Base-by-base conservation (phyloP, 1,139 yeast genomes). In the Taphrina flavorubra region DNA sequence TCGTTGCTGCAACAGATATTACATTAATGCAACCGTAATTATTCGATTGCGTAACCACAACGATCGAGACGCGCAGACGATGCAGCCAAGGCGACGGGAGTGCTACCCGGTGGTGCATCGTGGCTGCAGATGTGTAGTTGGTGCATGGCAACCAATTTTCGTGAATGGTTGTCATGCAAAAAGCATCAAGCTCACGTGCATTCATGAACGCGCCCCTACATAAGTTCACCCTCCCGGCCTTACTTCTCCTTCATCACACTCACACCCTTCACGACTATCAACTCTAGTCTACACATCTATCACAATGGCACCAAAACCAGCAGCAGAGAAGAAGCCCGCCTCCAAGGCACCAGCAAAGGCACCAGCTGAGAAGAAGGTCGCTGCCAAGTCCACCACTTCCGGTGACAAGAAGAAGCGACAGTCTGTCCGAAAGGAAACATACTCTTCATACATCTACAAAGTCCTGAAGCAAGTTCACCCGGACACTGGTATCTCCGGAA, bases 401-500 rank as follows among this genome's bases (percentile, higher is more conserved):
- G 86, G 90, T 72, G 95, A 87, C 77, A 83, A 87, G 81, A 92
- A 92, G 88, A 92, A 90, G 92, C 92, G 96, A 86, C 81, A 92
- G 77, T 94, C 92, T 89, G 84, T 95, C 78, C 91, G 99, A 88
- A 92, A 92, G 90, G 98, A 94, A 84, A 92, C 99, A 74, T 94
- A 92, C 87, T 92, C 97, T 75, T 92, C 98, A 74, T 94, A 94
- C 85, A 94, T 94, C 80, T 94, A 92, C 95, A 94, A 94, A 71
- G 76, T 74, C 91, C 92, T 85, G 97, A 94, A 86, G 92, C 99
- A 74, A 97, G 95, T 84, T 97, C 99, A 82, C 70, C 76, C 76
- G 31, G 98, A 94, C 82, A 94, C 99, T 74, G 99, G 99, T 92
- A 94, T 94, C 80, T 94, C 99, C 75, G 97, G 92, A 84, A 91